These are phyloP conservation scores for Metschnikowia sp. DNA, from an alignment of 805 yeast genomes.

Conservation along the genomic window DNA sequence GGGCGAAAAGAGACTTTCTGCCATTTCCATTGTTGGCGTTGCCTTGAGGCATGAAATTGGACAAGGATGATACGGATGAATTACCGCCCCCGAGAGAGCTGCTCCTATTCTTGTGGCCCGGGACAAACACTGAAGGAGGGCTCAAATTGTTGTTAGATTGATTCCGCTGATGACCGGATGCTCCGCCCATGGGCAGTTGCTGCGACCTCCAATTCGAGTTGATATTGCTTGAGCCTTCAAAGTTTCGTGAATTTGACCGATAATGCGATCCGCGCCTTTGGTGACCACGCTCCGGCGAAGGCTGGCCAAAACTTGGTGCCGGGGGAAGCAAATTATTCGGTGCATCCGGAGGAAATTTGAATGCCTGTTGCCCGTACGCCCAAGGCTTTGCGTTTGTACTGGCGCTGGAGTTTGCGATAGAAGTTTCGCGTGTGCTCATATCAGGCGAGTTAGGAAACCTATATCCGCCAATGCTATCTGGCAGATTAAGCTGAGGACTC, in stretches of 20 bases:
- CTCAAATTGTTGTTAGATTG: slow-evolving; percentile 29
- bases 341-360: slow-evolving; percentile 56
- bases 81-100: slow-evolving; percentile 61
- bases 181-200: slow-evolving; percentile 38
- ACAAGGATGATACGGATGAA: slow-evolving; percentile 53
- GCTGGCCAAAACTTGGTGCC: slow-evolving; percentile 47
- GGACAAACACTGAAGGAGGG: slow-evolving; percentile 51
- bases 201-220: slow-evolving; percentile 67
- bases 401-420: slow-evolving; percentile 32
- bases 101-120: slow-evolving; percentile 74
- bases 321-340: slow-evolving; percentile 47
- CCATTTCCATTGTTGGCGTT: slow-evolving; percentile 36
- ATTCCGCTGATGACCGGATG: slow-evolving; percentile 14
- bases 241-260: slow-evolving; percentile 37
- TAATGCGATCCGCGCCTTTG: slow-evolving; percentile 40
- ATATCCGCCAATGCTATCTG: slow-evolving; percentile 35
- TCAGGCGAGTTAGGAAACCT: slow-evolving; percentile 53
- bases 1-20: slow-evolving; percentile 87
- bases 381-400: slow-evolving; percentile 22
- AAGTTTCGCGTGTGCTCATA: slow-evolving; percentile 14
- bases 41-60: slow-evolving; percentile 34
- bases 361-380: slow-evolving; percentile 44
- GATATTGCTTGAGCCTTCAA: slow-evolving; percentile 35
- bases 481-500: slow-evolving; percentile 9
- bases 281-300: slow-evolving; percentile 39